Percentiles rank a stretch among this genome's conserved stretches.
Conservation (phyloP, 2,329 filamentous ascomycete species). For the Claviceps sp. region DNA sequence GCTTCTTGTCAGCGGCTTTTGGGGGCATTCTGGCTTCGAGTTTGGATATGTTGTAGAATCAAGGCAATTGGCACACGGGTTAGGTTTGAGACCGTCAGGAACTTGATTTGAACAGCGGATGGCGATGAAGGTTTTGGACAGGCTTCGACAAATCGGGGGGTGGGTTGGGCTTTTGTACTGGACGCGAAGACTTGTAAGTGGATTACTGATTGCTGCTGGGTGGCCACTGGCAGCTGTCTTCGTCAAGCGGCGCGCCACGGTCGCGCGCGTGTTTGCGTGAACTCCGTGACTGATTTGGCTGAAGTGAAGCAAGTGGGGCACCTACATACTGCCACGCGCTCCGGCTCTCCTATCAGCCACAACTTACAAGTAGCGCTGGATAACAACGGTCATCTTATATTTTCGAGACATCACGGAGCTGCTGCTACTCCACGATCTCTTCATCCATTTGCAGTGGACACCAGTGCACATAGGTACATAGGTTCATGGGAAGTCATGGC, state of each 20-base stretch:
- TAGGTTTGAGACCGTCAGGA: constrained; percentile 7
- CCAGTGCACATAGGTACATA: no score
- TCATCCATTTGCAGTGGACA: no score
- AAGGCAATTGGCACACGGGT: constrained; percentile 2
- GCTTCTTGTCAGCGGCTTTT: constrained; percentile 98
- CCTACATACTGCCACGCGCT: neutral
- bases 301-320: neutral
- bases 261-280: constrained; percentile 8
- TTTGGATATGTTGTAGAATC: constrained; percentile 3
- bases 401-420: no score
- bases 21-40: constrained; percentile 67
- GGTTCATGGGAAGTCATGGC: no score
- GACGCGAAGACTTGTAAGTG: constrained; percentile 34
- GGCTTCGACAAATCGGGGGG: constrained; percentile 35
- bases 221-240: constrained; percentile 10
- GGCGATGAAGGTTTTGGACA: constrained; percentile 32
- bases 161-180: constrained; percentile 46
- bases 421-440: no score
- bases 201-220: constrained; percentile 41
- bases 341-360: neutral
- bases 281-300: constrained; percentile 2
- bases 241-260: constrained; percentile 6
- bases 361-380: neutral
- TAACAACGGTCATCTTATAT: no score
- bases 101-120: constrained; percentile 21